Base-by-base conservation (phyloP, 164 flowering plant genomes). In the Annona cherimola region DNA sequence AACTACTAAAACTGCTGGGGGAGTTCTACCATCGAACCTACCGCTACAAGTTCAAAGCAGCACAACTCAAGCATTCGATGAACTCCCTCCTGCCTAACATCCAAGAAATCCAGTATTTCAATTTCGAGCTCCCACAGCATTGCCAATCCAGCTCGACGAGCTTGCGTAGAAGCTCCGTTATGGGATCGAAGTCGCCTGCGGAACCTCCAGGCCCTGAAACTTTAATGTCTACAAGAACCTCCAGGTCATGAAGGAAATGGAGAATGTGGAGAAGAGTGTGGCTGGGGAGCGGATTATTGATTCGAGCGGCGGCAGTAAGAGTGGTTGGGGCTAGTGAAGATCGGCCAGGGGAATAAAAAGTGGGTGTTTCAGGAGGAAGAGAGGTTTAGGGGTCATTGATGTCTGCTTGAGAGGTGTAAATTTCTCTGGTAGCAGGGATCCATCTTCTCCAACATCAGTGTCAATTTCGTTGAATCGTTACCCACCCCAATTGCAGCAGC, bases 211-310 rank as follows among this genome's bases (percentile, higher is more conserved):
- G 9, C 84, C 90, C 59, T 45, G 69, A 67, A 81, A 87, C 4
- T 90, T 87, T 88, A 85, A 88, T 79, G 82, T 89, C 44, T 87
- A 87, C 88, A 81, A 73, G 79, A 86, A 86, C 75, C 43, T 88
- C 18, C 84, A 76, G 74, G 67, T 84, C 2, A 82, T 86, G 3
- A 72, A 78, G 60, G 87, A 90, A 78, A 84, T 92, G 93, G 97
- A 92, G 84, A 86, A 82, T 75, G 57, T 92, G 5, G 87, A 87
- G 70, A 84, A 84, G 74, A 62, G 8, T 4, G 74, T 92, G 0
- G 70, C 84, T 8, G 42, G 60, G 2, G 72, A 61, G 7, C 20
- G 78, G 50, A 74, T 75, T 87, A 87, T 83, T 20, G 77, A 40
- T 75, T 74, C 7, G 87, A 83, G 84, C 77, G 40, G 69, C 42